Evolutionary conservation across 805 yeast species (phyloP).

Genomic region (Kodamaea kaohsiungensis): DNA sequence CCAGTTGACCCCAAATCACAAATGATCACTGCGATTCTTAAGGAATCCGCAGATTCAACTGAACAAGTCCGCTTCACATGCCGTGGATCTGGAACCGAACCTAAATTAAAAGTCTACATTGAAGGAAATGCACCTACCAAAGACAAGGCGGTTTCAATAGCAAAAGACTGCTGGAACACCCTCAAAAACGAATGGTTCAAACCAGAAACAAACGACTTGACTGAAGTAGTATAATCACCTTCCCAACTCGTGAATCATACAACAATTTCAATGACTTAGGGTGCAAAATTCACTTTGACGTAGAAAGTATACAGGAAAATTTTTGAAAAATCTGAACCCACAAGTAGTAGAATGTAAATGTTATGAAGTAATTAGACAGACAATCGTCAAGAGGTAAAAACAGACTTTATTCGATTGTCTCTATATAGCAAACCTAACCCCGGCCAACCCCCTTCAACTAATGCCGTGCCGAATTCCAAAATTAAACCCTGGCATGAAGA

Average conservation of each 20-base stretch:
- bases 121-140: constrained; percentile 60
- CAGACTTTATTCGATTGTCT: too few relatives aligned
- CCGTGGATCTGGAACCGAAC: constrained; percentile 96
- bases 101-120: constrained; percentile 87
- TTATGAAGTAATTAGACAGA: too few relatives aligned
- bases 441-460: neutral
- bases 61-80: constrained; percentile 71
- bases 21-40: constrained; percentile 75
- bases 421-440: neutral
- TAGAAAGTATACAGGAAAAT: too few relatives aligned
- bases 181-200: constrained; percentile 66
- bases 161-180: constrained; percentile 66
- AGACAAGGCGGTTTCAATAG: constrained; percentile 53
- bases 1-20: constrained; percentile 77
- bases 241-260: too few relatives aligned
- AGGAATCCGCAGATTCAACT: constrained; percentile 10
- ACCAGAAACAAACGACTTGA: constrained; percentile 48
- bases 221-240: constrained; percentile 34
- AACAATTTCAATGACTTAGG: neutral
- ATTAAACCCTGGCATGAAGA: neutral
- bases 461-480: neutral
- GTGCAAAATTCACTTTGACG: neutral
- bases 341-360: too few relatives aligned
- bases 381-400: too few relatives aligned
- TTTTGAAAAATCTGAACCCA: too few relatives aligned